phyloP scores from a whole-genome alignment of 169 alveolate species.

The Cryptosporidium parvum region DNA sequence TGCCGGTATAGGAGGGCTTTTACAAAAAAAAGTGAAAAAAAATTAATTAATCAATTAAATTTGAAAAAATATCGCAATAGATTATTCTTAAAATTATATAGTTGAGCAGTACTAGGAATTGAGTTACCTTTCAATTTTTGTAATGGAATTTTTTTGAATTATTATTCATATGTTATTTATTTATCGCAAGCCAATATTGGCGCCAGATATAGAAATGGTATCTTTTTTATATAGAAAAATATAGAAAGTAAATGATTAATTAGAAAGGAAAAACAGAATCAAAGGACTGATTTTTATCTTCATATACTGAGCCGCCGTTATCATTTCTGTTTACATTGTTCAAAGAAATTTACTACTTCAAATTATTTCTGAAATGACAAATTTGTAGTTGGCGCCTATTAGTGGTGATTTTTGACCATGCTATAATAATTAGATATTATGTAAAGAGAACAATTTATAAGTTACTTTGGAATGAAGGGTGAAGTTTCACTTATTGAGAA shows the following conservation, averaged over 20 bases:
- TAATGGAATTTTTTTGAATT: background rate
- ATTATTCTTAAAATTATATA: background rate
- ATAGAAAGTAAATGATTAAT: background rate
- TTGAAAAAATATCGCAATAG: background rate
- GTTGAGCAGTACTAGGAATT: background rate
- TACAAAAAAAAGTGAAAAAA: background rate
- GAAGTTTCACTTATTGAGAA: slow-evolving; percentile 25
- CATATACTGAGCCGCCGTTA: background rate
- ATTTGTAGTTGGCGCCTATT: slow-evolving; percentile 46
- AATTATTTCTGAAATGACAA: slow-evolving; percentile 4
- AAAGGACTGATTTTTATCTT: background rate
- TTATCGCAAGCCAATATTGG: background rate
- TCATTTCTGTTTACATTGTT: background rate
- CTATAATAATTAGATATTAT: slow-evolving; percentile 3
- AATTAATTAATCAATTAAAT: background rate
- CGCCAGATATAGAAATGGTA: slow-evolving; percentile 59
- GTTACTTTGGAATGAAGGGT: slow-evolving; percentile 47
- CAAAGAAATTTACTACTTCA: background rate
- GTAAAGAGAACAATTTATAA: slow-evolving; percentile 20
- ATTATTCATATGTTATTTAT: background rate
- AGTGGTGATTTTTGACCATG: slow-evolving; percentile 58
- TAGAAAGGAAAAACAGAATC: background rate
- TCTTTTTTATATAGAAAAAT: background rate
- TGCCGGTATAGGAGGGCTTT: background rate
- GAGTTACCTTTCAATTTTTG: background rate